phyloP scores from a whole-genome alignment of 495 filamentous ascomycete genomes.

The Pyrenula massariospora region DNA sequence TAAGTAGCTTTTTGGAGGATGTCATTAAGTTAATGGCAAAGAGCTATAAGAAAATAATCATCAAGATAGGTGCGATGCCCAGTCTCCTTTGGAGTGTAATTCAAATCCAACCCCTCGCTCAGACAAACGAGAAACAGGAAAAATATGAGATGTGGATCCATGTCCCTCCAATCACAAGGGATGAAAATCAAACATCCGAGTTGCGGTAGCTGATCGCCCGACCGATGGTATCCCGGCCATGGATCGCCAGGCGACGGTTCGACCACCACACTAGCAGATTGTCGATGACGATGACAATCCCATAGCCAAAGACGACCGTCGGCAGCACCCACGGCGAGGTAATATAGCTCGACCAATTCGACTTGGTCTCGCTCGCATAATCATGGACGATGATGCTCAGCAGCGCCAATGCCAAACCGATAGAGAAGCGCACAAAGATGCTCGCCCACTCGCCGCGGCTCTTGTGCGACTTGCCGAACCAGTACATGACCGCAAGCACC shows the following conservation, averaged over 20 bases:
- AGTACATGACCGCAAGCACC: slow-evolving; percentile 15
- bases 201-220: no score
- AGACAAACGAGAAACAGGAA: no score
- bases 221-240: neutral
- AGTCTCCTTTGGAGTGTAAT: no score
- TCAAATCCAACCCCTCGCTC: no score
- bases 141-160: no score
- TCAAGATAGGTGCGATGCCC: no score
- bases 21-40: no score
- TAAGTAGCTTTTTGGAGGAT: no score
- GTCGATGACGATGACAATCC: neutral
- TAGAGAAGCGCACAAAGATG: neutral
- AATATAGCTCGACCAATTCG: neutral
- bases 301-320: neutral
- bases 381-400: neutral
- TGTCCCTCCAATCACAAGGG: no score
- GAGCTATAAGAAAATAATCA: no score
- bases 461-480: neutral
- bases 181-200: no score
- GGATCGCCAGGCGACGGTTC: neutral
- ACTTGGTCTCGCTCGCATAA: neutral
- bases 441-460: neutral
- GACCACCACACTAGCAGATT: neutral
- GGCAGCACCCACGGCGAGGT: neutral
- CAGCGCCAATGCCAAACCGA: neutral